Base-by-base conservation (phyloP, 805 yeast species). In the Pichia rugopelliculosa region DNA sequence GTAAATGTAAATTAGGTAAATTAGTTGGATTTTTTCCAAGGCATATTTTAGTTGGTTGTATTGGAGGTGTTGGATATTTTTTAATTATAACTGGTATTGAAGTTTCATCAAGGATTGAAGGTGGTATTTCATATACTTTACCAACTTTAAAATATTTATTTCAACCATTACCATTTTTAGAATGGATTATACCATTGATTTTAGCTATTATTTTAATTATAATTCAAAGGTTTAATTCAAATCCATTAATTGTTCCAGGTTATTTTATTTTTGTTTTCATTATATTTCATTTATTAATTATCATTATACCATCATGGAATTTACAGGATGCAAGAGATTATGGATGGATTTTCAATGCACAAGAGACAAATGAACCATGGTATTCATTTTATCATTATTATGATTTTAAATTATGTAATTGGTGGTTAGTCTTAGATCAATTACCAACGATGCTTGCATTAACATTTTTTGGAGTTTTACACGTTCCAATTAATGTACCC, bases 1-100 rank as follows among this genome's bases (percentile, higher is more conserved):
- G 99, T 6, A 83, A 80, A 58, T 78, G 87, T 59, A 77, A 73
- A 50, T 68, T 93, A 34, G 99, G 99, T 7, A 77, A 87, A 27
- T 68, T 93, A 21, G 96, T 91, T 20, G 96, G 96, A 0, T 93
- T 89, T 62, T 93, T 93, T 72, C 99, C 99, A 1, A 74, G 97
- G 52, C 99, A 93, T 65, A 91, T 93, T 47, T 73, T 93, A 25
- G 93, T 93, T 34, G 99, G 99, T 1, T 93, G 98, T 62, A 90
- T 93, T 56, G 99, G 99, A 36, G 99, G 99, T 59, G 99, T 93
- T 42, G 99, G 99, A 8, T 90, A 87, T 67, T 93, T 93, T 65
- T 71, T 93, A 43, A 70, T 89, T 2, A 82, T 87, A 1, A 93
- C 99, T 0, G 99, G 96, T 1, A 67, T 93, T 25, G 97, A 91